Base-by-base conservation (phyloP, 1,284 basidiomycete genomes). In the Pseudozyma hubeiensis region DNA sequence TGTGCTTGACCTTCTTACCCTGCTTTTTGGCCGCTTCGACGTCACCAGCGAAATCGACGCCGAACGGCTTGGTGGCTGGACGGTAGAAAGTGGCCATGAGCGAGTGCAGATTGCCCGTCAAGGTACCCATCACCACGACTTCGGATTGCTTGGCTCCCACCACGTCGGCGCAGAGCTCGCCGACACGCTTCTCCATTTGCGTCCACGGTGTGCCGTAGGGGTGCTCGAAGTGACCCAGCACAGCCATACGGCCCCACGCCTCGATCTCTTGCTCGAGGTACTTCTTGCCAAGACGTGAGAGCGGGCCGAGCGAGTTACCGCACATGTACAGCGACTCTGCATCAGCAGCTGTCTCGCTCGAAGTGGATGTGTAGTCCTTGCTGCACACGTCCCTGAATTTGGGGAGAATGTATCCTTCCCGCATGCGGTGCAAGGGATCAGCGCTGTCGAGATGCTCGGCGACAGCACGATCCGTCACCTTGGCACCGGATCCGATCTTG, bases 51-150 rank as follows among this genome's bases (percentile, higher is more conserved):
- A 67, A 70, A 17, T 55, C 64, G 16, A 78, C 45, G 41, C 74
- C 73, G 31, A 71, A 63, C 3, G 72, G 73, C 52, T 58, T 64
- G 40, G 70, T 67, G 5, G 92, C 93, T 3, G 96, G 96, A 58
- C 91, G 90, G 86, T 98, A 98, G 86, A 99, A 99, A 24, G 91
- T 91, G 80, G 91, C 90, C 88, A 99, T 91, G 88, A 98, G 90
- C 58, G 94, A 90, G 87, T 99, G 94, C 62, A 99, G 87, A 87
- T 99, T 99, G 78, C 90, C 90, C 30, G 97, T 99, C 82, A 99
- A 87, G 24, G 94, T 94, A 78, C 92, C 91, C 90, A 96, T 96
- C 85, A 93, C 94, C 16, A 92, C 92, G 43, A 98, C 92, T 88
- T 99, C 96, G 66, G 88, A 87, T 84, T 91, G 90, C 68, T 90